Evolutionary conservation across 305 asterid species (phyloP).

Genomic region (Fraxinus greggii): DNA sequence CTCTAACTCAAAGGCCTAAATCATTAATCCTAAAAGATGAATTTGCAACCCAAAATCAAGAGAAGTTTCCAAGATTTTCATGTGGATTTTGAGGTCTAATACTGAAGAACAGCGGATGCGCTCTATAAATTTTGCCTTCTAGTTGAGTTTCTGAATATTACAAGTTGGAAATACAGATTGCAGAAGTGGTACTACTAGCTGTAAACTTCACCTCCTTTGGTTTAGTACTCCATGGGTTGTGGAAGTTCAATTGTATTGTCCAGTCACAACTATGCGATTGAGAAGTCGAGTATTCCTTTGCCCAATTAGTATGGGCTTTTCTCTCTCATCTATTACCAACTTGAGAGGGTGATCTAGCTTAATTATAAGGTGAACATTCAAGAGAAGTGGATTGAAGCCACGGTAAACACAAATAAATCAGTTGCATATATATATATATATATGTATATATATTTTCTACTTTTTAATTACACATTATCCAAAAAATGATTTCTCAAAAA

Average conservation of each 20-base stretch:
- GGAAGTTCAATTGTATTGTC: slow-evolving; percentile 81
- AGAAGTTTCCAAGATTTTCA: no score
- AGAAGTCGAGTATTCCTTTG: slow-evolving; percentile 32
- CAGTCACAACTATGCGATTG: slow-evolving; percentile 66
- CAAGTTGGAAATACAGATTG: background rate
- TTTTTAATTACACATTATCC: background rate
- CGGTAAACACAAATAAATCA: slow-evolving; percentile 67
- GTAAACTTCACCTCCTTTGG: slow-evolving; percentile 52
- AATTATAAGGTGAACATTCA: slow-evolving; percentile 47
- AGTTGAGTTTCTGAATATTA: background rate
- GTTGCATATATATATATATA: slow-evolving; percentile 29
- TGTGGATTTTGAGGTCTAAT: background rate
- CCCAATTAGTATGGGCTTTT: slow-evolving; percentile 56
- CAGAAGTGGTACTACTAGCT: background rate
- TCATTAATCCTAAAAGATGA: background rate
- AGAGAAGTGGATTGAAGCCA: slow-evolving; percentile 69
- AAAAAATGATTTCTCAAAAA: no score
- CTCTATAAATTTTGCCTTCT: background rate
- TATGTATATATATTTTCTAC: no score
- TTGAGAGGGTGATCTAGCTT: slow-evolving; percentile 78
- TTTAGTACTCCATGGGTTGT: slow-evolving; percentile 61
- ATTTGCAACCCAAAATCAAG: background rate
- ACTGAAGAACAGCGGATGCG: background rate
- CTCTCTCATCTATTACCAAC: slow-evolving; percentile 67
- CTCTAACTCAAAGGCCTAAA: no score